Base-by-base conservation (phyloP, 805 yeast genomes). In the Blastobotrys chiropterorum region DNA sequence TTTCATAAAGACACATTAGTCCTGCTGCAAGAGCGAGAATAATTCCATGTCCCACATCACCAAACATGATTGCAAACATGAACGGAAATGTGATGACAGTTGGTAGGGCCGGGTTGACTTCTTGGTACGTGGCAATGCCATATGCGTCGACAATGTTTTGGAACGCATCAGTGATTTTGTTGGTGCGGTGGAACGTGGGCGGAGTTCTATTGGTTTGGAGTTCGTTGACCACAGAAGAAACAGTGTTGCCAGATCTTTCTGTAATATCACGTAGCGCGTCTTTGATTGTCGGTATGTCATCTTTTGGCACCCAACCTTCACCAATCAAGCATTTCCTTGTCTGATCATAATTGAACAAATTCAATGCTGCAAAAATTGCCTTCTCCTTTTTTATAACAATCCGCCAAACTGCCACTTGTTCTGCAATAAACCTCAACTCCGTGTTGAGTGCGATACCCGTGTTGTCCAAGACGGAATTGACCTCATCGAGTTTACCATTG, bases 11-110 rank as follows among this genome's bases (percentile, higher is more conserved):
- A 7, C 92, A 89, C 60, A 94, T 70, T 22, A 72, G 71, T 41
- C 80, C 69, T 1, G 95, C 96, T 16, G 87, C 86, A 52, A 86
- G 68, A 46, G 85, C 75, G 65, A 94, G 73, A 49, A 94, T 81
- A 50, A 90, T 76, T 3, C 98, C 99, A 70, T 94, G 99, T 19
- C 99, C 99, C 53, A 90, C 69, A 73, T 94, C 99, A 73, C 99
- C 99, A 74, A 94, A 94, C 99, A 94, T 94, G 59, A 94, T 86
- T 19, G 99, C 97, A 72, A 94, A 94, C 96, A 94, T 86, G 67
- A 94, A 94, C 15, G 99, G 99, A 73, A 94, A 94, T 0, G 99
- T 94, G 20, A 94, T 86, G 48, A 88, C 80, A 0, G 99, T 90
- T 2, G 99, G 90, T 59, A 94, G 73, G 47, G 96, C 99, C 1